Evolutionary conservation across 106 monocot genomes (phyloP), one percentile per base, ranked within the genome.

Genomic region (Apostasia shenzhenica): DNA sequence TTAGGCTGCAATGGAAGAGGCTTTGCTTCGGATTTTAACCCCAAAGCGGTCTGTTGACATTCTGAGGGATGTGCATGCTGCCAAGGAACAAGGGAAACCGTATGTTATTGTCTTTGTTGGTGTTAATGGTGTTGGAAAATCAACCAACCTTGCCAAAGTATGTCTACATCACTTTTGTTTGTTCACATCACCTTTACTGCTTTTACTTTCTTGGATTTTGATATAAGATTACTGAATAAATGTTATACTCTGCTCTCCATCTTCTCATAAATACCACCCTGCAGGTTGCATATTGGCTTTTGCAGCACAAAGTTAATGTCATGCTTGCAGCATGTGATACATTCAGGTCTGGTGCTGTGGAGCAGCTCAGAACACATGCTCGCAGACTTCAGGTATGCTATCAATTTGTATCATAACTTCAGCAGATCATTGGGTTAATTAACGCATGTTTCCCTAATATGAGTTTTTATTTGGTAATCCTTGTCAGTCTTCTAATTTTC

Each of bases 101-200:
- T 93, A 93, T 79, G 92, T 93, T 66, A 64, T 93, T 75, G 88
- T 86, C 48, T 93, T 93, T 72, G 86, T 93, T 66, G 92, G 92
- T 37, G 92, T 93, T 45, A 93, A 93, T 77, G 92, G 92, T 63
- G 92, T 93, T 63, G 92, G 92, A 41, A 93, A 93, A 64, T 93
- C 92, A 41, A 93, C 92, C 54, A 93, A 88, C 76, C 92, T 93
- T 77, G 88, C 92, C 9, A 93, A 93, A 78, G 92, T 93, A 1
- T 26, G 3, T 4, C 26, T 14, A 55, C 13, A 43, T 67, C 10
- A 44, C 54, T 48, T 39, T n/a, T 4, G 13, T 55, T 51, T 8
- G 13, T 45, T 8, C 50, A 50, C 50, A 4, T 50, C 50, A 26
- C 26, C 26, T 26, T 26, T 26, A 26, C 26, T 26, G 26, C 26